A percentile compares a stretch with the other conserved stretches of the same genome.
Conservation (phyloP, 495 filamentous ascomycete species). For the Oleoguttula mirabilis region DNA sequence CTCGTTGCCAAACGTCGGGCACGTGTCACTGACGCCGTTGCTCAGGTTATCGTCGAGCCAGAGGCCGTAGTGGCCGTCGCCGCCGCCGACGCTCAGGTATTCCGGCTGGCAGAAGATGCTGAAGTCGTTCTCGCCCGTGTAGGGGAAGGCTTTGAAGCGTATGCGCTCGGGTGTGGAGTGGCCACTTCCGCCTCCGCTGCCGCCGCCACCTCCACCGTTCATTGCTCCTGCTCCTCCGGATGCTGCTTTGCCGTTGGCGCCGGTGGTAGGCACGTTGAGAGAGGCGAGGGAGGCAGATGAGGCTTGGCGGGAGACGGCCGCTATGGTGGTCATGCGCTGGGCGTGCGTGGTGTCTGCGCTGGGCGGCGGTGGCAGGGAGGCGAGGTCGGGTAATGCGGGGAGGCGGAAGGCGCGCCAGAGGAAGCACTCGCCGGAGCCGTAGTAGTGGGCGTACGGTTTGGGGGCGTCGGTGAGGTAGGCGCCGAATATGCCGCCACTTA, state of each 20-base stretch:
- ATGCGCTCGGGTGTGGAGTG: conserved; percentile 49
- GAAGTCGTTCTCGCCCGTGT: conserved; percentile 91
- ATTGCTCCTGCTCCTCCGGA: too few species aligned
- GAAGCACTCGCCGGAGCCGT: conserved; percentile 94
- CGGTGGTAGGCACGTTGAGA: conserved; percentile 8
- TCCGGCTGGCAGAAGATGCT: conserved; percentile 82
- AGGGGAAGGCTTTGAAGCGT: conserved; percentile 93
- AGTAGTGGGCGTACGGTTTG: conserved; percentile 71
- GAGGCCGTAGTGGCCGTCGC: conserved; percentile 80
- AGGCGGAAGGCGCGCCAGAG: conserved; percentile 76
- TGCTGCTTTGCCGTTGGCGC: background rate
- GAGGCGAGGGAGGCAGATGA: conserved; percentile 6
- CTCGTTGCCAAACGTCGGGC: conserved; percentile 91
- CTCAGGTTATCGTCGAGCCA: conserved; percentile 89
- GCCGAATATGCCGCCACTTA: conserved; percentile 68
- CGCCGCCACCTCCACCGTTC: conserved; percentile 17
- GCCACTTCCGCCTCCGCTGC: conserved; percentile 14
- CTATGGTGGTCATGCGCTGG: conserved; percentile 57
- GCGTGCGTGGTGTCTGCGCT: conserved; percentile 59
- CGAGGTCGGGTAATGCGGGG: conserved; percentile 36
- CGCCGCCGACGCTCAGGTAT: conserved; percentile 79
- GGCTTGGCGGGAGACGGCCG: conserved; percentile 25
- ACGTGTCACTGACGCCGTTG: conserved; percentile 65
- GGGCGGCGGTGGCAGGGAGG: conserved; percentile 57
- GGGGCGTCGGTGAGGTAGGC: conserved; percentile 86